Evolutionary conservation across 495 filamentous ascomycete species (phyloP), one percentile per base, ranked within the genome.

Genomic region (Peziza echinospora): DNA sequence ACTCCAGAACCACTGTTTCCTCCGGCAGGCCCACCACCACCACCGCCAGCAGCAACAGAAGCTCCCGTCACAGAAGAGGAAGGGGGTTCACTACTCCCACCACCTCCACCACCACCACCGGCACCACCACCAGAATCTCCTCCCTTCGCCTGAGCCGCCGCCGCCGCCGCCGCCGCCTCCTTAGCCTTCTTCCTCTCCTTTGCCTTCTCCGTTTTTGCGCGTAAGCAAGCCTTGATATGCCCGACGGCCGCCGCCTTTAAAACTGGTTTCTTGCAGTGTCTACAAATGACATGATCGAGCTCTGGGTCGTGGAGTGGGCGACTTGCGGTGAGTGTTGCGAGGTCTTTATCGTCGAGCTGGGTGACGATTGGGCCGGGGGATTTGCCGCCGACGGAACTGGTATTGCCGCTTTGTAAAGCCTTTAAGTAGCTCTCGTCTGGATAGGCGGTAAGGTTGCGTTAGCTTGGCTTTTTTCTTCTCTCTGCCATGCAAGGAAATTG

Each of bases 121-220:
- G 41, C 47, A 34, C 73, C 78, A n/a, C 65, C 72, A 19, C 67
- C 67, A 5, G 62, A 66, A 43, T 76, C 34, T 67, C 65, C 10
- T 62, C 67, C 44, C 75, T 73, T 48, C 74, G 68, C 47, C 28
- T 73, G 71, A 43, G 78, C 76, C 24, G 73, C 69, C 8, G 78
- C 78, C 48, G 84, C 82, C 24, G 83, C 77, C 26, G 77, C 77
- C 26, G 73, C 70, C 5, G 77, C 79, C 52, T 84, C 81, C 41
- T 83, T 78, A 44, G 76, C 76, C 55, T 78, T 78, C 57, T 85
- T 82, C 61, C 83, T 82, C 48, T 78, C 76, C 60, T 80, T 78
- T 9, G 76, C 76, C 58, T 74, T 77, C 48, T 80, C 76, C 37
- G 71, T 71, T 61, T 86, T 87, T n/a, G 73, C 73, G 47, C 72